phyloP scores from a whole-genome alignment of 148 eudicot species.

The Camellia sinensis region DNA sequence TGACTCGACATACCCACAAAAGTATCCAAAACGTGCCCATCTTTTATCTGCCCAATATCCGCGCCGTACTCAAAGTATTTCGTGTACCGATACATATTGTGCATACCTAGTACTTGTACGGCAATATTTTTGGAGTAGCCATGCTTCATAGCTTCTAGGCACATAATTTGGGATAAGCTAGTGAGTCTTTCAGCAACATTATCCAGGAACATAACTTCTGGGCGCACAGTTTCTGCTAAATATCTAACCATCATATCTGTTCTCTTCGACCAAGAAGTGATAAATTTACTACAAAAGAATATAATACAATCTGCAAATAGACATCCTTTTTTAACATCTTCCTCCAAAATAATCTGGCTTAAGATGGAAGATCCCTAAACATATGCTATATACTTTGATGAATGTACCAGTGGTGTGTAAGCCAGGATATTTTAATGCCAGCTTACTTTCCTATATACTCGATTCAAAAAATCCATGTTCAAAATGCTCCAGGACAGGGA shows the following conservation, averaged over 20 bases:
- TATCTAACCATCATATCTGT: neutral
- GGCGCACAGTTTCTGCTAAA: neutral
- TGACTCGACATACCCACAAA: no score
- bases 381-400: neutral
- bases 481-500: neutral
- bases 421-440: neutral
- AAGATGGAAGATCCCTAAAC: neutral
- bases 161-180: neutral
- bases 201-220: no score
- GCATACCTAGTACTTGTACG: no score
- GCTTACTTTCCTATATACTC: neutral
- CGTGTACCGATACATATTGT: no score
- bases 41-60: no score
- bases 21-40: no score
- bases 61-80: no score
- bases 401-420: conserved; percentile 2
- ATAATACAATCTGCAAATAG: neutral
- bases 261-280: neutral
- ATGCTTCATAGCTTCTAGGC: neutral
- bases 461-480: conserved; percentile 2
- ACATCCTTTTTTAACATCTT: neutral
- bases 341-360: neutral
- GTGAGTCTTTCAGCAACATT: no score
- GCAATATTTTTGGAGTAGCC: no score
- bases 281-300: neutral